These are phyloP conservation scores for Aspergillus sp. DNA, from an alignment of 2,329 filamentous ascomycete genomes.

Conservation along the genomic window DNA sequence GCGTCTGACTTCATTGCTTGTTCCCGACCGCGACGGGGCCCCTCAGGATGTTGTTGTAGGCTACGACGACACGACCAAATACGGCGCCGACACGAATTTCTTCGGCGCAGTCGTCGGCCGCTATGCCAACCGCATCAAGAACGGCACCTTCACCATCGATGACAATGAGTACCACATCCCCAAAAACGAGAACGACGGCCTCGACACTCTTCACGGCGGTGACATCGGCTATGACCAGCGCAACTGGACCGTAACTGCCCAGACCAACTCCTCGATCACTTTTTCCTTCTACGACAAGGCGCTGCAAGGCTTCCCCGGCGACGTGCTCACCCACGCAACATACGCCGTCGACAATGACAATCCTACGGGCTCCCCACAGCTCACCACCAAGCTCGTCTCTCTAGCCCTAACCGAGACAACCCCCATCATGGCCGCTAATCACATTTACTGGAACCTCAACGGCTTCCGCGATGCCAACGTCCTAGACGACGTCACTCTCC, in stretches of 20 bases:
- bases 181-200: slow-evolving; percentile 52
- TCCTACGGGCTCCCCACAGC: slow-evolving; percentile 41
- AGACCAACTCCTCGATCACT: slow-evolving; percentile 43
- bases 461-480: slow-evolving; percentile 46
- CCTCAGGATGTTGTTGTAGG: slow-evolving; percentile 52
- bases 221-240: slow-evolving; percentile 48
- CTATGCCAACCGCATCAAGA: slow-evolving; percentile 58
- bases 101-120: slow-evolving; percentile 51
- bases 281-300: slow-evolving; percentile 47
- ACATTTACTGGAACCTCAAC: slow-evolving; percentile 54
- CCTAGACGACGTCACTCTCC: slow-evolving; percentile 45
- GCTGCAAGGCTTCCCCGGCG: slow-evolving; percentile 48
- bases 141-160: slow-evolving; percentile 55
- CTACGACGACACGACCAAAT: slow-evolving; percentile 48
- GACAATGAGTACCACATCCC: slow-evolving; percentile 49
- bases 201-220: slow-evolving; percentile 54
- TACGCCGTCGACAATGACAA: slow-evolving; percentile 45
- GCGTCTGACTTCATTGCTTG: slow-evolving; percentile 47
- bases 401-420: slow-evolving; percentile 47
- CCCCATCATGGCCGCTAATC: slow-evolving; percentile 52
- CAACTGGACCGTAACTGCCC: slow-evolving; percentile 50
- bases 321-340: slow-evolving; percentile 47
- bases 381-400: slow-evolving; percentile 47
- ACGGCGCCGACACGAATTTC: slow-evolving; percentile 49
- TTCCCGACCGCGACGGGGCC: slow-evolving; percentile 52